A percentile compares a stretch with the other conserved stretches of the same genome.
Evolutionary conservation across 2,329 filamentous ascomycete species (phyloP).

Genomic region (Penicillium sp.): DNA sequence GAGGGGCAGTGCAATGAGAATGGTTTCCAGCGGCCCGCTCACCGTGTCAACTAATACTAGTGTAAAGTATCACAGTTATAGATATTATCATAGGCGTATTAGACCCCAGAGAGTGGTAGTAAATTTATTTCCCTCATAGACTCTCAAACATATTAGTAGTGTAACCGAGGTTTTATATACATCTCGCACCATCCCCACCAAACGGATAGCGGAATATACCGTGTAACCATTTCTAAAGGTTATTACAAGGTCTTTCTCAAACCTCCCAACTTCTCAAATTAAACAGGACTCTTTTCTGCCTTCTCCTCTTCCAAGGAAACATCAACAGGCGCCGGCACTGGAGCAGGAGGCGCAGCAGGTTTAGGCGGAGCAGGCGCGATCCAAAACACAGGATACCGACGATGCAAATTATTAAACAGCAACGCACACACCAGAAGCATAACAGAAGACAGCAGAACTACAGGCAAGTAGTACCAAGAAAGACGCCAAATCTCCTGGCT

Average conservation of each 20-base stretch:
- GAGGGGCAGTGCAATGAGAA: too few relatives aligned
- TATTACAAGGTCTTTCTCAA: neutral
- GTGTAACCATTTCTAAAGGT: neutral
- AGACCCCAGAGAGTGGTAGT: neutral
- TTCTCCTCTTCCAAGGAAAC: neutral
- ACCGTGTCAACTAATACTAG: too few relatives aligned
- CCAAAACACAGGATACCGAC: constrained; percentile 36
- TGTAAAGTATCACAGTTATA: too few relatives aligned
- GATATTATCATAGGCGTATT: neutral
- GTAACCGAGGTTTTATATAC: neutral
- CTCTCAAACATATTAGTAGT: neutral
- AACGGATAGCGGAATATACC: neutral
- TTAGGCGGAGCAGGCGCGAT: constrained; percentile 24
- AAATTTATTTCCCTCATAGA: neutral
- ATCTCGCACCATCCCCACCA: neutral
- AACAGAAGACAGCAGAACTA: constrained; percentile 32
- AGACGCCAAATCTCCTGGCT: constrained; percentile 29
- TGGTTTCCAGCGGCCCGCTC: too few relatives aligned
- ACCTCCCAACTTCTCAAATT: neutral
- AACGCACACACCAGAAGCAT: constrained; percentile 31
- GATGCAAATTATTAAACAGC: constrained; percentile 35
- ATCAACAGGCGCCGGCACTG: neutral
- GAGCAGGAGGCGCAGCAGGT: constrained; percentile 5
- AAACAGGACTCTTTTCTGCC: neutral
- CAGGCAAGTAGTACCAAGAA: constrained; percentile 36